Conservation (phyloP, 176 grass and related monocot species). For the Aegilops speltoides region DNA sequence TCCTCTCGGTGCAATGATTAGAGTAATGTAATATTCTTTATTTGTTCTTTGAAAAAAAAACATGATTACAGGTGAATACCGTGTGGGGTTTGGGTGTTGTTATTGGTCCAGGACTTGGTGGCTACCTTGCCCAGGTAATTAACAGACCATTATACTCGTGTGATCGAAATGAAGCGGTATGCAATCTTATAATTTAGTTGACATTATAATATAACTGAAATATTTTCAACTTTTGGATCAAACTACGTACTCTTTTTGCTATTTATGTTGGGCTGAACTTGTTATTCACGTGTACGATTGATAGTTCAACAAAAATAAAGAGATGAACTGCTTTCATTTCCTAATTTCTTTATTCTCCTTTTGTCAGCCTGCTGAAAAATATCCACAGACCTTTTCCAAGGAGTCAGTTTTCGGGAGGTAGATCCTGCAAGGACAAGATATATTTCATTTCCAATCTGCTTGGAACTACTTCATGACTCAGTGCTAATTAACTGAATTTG, state of each 20-base stretch:
- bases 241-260: background rate
- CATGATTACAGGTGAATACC: slow-evolving; percentile 40
- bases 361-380: slow-evolving; percentile 74
- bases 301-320: background rate
- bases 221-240: background rate
- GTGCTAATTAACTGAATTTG: slow-evolving; percentile 22
- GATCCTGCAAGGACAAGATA: background rate
- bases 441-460: background rate
- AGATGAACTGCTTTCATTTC: background rate
- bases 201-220: background rate
- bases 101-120: slow-evolving; percentile 80
- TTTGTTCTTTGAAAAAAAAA: background rate
- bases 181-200: background rate
- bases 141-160: background rate
- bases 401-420: slow-evolving; percentile 72
- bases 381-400: slow-evolving; percentile 53
- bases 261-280: background rate
- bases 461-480: background rate
- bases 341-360: background rate
- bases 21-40: background rate
- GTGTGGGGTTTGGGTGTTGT: slow-evolving; percentile 72
- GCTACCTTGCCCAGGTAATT: slow-evolving; percentile 74
- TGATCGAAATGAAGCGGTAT: background rate
- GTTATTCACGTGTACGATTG: background rate
- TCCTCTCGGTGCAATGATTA: background rate